Base-by-base conservation (phyloP, 495 filamentous ascomycete genomes). In the Penicillium lagena region DNA sequence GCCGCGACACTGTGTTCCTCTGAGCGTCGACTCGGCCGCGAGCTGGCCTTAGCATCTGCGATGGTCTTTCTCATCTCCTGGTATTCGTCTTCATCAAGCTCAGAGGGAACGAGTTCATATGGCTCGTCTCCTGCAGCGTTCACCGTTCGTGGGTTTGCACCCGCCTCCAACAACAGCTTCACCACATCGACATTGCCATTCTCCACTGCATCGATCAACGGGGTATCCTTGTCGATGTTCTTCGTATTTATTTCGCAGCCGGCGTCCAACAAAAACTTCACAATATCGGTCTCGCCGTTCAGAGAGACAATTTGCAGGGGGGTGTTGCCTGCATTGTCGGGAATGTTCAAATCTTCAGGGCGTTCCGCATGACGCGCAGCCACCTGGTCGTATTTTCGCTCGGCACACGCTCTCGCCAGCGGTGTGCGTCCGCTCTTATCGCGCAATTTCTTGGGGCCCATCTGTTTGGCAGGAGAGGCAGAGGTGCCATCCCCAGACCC, bases 181-280 rank as follows among this genome's bases (percentile, higher is more conserved):
- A 98, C 89, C 9, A 96, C 89, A n/a, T 85, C 87, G 5, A 94
- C 59, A 56, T 97, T 87, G 1, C 89, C 86, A 56, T 97, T 97
- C 52, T 96, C 91, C 27, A 96, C 86, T 0, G 93, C 93, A 71
- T 98, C 93, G 35, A 97, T 86, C 29, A 98, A 73, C 13, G 93
- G 94, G 0, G 93, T 96, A 50, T 98, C 93, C 58, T 85, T 85
- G 54, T 95, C 87, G 40, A 78, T 76, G 39, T 90, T 85, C 56
- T 87, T 89, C 9, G 76, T 80, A 50, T 96, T 84, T 11, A 89
- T 78, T 42, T 88, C 83, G 63, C 89, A 95, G 22, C 88, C 87
- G 40, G 85, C 80, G 7, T 84, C 75, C 43, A 97, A 73, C 9
- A 98, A 73, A 38, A 76, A 71, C 47, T 72, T 68, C 22, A 78